Evolutionary conservation across 768 basidiomycete species (phyloP).

Genomic region (Suillus ampliporus): DNA sequence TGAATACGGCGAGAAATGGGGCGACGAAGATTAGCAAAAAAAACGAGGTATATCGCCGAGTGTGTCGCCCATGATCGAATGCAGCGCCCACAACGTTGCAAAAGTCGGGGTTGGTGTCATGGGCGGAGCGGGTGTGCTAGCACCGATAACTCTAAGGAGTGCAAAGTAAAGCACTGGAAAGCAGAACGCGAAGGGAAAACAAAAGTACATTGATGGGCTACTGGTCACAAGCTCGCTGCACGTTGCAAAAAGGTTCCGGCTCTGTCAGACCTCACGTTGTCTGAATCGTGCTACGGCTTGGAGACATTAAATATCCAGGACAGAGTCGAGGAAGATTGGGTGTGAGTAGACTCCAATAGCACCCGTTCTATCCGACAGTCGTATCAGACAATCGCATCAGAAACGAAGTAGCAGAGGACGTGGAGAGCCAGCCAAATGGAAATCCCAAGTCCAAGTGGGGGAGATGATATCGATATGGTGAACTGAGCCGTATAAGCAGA

Average conservation of each 20-base stretch:
- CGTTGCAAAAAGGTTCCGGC: background rate
- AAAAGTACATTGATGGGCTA: background rate
- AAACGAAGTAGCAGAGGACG: too few relatives aligned
- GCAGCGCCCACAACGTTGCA: conserved; percentile 64
- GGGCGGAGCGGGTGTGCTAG: conserved; percentile 1
- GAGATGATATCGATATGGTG: background rate
- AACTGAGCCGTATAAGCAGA: background rate
- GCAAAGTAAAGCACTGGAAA: background rate
- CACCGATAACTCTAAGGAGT: background rate
- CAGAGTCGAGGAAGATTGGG: background rate
- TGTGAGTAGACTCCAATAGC: background rate
- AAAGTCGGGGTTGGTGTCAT: conserved; percentile 58
- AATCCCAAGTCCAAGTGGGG: background rate
- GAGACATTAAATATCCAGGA: conserved; percentile 1
- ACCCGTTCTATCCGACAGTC: background rate
- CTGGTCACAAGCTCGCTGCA: background rate
- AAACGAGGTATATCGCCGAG: conserved; percentile 51
- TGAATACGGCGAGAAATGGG: conserved; percentile 20
- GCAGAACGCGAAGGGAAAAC: background rate
- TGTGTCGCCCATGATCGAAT: conserved; percentile 69
- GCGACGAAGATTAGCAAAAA: conserved; percentile 62
- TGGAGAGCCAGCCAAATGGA: background rate
- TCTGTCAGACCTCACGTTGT: background rate
- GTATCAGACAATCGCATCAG: too few relatives aligned
- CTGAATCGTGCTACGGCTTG: background rate